Conservation (phyloP, 2,329 filamentous ascomycete genomes). For the Blastomyces parvus region DNA sequence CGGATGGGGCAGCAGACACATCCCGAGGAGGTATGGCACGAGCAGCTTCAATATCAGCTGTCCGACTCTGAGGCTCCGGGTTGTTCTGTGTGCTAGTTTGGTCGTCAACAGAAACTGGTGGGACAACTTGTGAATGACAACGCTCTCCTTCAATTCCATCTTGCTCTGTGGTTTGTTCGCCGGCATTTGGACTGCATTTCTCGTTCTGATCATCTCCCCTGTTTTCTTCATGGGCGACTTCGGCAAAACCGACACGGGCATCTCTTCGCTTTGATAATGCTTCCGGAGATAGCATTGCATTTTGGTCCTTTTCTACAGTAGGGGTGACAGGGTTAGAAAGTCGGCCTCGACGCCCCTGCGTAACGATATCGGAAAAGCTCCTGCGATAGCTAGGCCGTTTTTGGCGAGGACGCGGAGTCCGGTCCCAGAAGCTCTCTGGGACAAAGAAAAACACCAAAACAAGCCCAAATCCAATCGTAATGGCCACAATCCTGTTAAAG, state of each 20-base stretch:
- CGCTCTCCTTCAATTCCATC: not conserved
- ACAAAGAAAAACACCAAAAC: slow-evolving; percentile 78
- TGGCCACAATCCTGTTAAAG: slow-evolving; percentile 60
- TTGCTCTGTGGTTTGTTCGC: not conserved
- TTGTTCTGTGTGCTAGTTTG: slow-evolving; percentile 5
- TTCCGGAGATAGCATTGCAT: not conserved
- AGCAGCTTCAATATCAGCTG: slow-evolving; percentile 25
- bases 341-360: slow-evolving; percentile 28
- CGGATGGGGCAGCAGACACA: slow-evolving; percentile 24
- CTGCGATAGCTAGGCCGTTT: slow-evolving; percentile 30
- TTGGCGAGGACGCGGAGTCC: slow-evolving; percentile 53
- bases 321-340: slow-evolving; percentile 14
- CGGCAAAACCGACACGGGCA: slow-evolving; percentile 51
- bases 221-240: slow-evolving; percentile 22
- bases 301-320: slow-evolving; percentile 4
- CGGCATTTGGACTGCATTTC: not conserved
- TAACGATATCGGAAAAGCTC: slow-evolving; percentile 31
- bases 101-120: slow-evolving; percentile 12
- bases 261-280: slow-evolving; percentile 22
- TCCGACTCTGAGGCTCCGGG: slow-evolving; percentile 5
- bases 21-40: slow-evolving; percentile 20
- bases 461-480: slow-evolving; percentile 63
- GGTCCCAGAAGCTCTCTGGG: slow-evolving; percentile 92
- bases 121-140: slow-evolving; percentile 11
- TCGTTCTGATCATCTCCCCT: slow-evolving; percentile 4